These are phyloP conservation scores for Scalesia atractyloides DNA, from an alignment of 129 eudicot species.

Conservation along the genomic window DNA sequence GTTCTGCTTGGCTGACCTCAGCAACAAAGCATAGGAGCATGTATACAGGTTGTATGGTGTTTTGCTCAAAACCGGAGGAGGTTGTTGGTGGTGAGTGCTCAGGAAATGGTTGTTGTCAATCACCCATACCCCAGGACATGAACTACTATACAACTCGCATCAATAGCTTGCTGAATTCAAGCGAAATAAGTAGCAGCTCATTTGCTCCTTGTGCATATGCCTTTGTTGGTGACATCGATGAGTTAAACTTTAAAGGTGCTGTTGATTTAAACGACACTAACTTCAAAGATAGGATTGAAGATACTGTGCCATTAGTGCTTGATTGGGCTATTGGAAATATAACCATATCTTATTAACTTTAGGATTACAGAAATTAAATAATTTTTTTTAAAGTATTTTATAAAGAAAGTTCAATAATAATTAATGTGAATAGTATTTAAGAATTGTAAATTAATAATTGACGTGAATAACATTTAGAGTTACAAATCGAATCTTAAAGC, in stretches of 20 bases:
- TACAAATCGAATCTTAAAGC: no score
- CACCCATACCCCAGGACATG: slow-evolving; percentile 32
- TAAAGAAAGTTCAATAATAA: no score
- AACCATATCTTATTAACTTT: no score
- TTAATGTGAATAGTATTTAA: no score
- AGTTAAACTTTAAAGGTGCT: slow-evolving; percentile 26
- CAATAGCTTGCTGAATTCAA: background rate
- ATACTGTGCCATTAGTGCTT: no score
- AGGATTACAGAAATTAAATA: no score
- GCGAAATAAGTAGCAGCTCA: background rate
- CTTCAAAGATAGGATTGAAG: no score
- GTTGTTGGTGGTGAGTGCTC: slow-evolving; percentile 32
- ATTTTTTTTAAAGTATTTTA: no score
- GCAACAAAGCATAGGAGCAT: background rate
- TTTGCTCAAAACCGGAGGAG: slow-evolving; percentile 27
- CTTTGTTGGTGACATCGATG: slow-evolving; percentile 35
- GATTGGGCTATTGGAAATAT: no score
- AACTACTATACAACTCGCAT: background rate
- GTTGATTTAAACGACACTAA: slow-evolving; percentile 17
- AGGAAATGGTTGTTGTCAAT: slow-evolving; percentile 52
- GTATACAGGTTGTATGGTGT: slow-evolving; percentile 26
- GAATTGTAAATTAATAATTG: no score
- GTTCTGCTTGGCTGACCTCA: slow-evolving; percentile 8
- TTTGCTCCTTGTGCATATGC: slow-evolving; percentile 40
- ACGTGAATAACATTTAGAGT: no score